Base-by-base conservation (phyloP, 2,329 filamentous ascomycete genomes). In the Colletotrichum sp. region DNA sequence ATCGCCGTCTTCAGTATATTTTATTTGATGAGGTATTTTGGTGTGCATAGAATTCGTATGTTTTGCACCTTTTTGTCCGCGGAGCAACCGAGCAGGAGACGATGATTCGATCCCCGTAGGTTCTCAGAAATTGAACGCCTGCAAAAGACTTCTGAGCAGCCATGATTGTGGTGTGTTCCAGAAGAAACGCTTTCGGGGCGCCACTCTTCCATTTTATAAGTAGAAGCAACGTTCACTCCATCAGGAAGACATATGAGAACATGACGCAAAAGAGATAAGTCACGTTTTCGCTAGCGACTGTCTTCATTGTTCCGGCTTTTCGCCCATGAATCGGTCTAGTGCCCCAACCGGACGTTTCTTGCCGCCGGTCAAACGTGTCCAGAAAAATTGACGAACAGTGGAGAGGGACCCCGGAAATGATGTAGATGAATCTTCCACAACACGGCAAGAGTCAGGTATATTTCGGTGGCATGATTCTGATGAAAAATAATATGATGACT, bases 41-140 rank as follows among this genome's bases (percentile, higher is more conserved):
- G 39, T 48, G 0, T n/a, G 1, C 9, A 0, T 48, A 12, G 0
- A 1, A 48, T 12, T 48, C 6, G 9, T 48, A 0, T 1, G 18
- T n/a, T 48, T n/a, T 21, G 39, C 18, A 4, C 4, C 5, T 6
- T 12, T n/a, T 48, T 8, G 16, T 18, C 16, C 7, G 7, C 36
- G 36, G 16, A 18, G 0, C 36, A 39, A 18, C 7, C 36, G 4
- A 39, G 36, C 1, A 39, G 36, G 0, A 39, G 16, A 39, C 36
- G 36, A 7, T 18, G 4, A 39, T 39, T 39, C 14, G 36, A 39
- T 39, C 7, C 36, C 36, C 36, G 36, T 9, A 36, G 7, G 16
- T 43, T 43, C 16, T n/a, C 39, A 3, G 8, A 3, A 43, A 3
- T n/a, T 10, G 39, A 43, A 43, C 39, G 39, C 16, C 39, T 18